Evolutionary conservation across 495 filamentous ascomycete species (phyloP), one percentile per base, ranked within the genome.

Genomic region (Penicillium psychrofluorescens): DNA sequence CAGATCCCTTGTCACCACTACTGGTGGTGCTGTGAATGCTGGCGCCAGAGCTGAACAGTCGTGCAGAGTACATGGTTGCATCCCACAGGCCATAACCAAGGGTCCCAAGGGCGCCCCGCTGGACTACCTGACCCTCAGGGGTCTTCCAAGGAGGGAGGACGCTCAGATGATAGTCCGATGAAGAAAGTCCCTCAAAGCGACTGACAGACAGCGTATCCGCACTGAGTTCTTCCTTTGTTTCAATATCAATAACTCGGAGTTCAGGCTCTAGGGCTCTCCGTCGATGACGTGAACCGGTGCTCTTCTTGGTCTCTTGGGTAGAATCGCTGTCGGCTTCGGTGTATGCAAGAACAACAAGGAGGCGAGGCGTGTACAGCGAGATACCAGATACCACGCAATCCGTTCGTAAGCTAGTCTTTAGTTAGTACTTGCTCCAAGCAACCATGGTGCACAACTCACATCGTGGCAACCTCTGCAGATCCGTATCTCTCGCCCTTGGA

Each of bases 331-430:
- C 80, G 9, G 81, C 80, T 44, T 84, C 84, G 45, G 90, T 79
- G 61, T 91, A 92, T 57, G 89, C 89, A 72, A 98, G 84, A 53
- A 96, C 80, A 48, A 94, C 76, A 64, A 98, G 74, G 41, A 95
- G 72, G 53, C 79, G 90, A 53, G 90, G 90, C 61, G 86, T 95
- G 83, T 96, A 97, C 67, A 98, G 75, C 49, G 92, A 90, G 59
- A 98, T 84, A 59, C 94, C 92, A 63, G 91, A 95, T 74, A 98
- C 85, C 50, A 91, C 87, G 68, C 94, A 96, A 71, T 97, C 92
- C 52, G 90, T 90, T 54, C 86, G 84, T 66, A 97, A 77, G 70
- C 88, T 95, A 46, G 7, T 7, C 38, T 13, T 27, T n/a, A 16
- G 37, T 52, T 34, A 64, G 55, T 35, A 31, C 11, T 13, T 3